Evolutionary conservation across 441 rosid species (phyloP).

Genomic region (Corymbia calophylla): DNA sequence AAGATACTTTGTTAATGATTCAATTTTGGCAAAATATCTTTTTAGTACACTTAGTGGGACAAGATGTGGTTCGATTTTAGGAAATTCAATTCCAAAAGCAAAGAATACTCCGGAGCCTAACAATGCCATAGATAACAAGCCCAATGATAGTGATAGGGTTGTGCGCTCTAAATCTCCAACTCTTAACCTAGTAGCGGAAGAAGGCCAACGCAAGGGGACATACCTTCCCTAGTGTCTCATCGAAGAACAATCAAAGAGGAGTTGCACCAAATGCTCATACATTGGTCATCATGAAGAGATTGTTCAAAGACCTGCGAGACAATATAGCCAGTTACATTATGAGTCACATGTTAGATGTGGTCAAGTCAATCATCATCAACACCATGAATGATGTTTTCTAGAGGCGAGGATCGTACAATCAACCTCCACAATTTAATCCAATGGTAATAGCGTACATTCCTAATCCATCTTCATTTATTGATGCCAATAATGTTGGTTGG

Average conservation of each 20-base stretch:
- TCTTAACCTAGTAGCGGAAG: neutral
- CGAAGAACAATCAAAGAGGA: neutral
- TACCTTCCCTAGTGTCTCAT: neutral
- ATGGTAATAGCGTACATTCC: too few relatives aligned
- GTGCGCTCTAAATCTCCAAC: neutral
- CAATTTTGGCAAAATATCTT: neutral
- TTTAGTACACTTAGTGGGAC: fast-evolving
- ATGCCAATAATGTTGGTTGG: neutral
- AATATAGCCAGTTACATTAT: neutral
- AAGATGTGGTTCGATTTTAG: neutral
- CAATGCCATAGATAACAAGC: neutral
- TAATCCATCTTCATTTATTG: neutral
- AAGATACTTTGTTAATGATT: neutral
- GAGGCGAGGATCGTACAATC: too few relatives aligned
- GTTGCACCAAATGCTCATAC: neutral
- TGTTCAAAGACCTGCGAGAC: neutral
- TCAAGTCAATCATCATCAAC: too few relatives aligned
- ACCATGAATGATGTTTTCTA: too few relatives aligned
- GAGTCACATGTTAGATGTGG: neutral
- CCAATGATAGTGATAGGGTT: neutral
- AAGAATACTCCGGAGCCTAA: neutral
- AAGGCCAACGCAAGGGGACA: neutral
- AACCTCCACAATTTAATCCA: too few relatives aligned
- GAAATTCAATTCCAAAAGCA: neutral
- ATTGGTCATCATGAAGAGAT: neutral